These are phyloP conservation scores for Galerina marginata DNA, from an alignment of 768 basidiomycete species.

Conservation along the genomic window DNA sequence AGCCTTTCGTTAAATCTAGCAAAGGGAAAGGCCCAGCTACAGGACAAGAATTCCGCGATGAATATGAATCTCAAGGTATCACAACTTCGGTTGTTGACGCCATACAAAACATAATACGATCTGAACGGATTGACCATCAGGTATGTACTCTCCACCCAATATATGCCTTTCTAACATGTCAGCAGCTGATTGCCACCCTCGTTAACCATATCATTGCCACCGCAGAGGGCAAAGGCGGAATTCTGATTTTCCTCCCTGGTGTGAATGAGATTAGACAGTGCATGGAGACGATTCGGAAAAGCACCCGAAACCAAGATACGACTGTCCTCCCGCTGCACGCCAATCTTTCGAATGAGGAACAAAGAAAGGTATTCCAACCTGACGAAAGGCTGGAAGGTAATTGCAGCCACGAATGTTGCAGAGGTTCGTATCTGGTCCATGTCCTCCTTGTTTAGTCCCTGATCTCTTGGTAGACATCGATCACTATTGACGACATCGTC, in stretches of 20 bases:
- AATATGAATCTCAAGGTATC: constrained; percentile 59
- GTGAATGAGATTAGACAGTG: constrained; percentile 86
- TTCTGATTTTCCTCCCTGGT: constrained; percentile 91
- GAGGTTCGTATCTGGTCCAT: constrained; percentile 54
- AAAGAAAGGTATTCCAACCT: constrained; percentile 73
- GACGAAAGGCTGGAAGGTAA: constrained; percentile 78
- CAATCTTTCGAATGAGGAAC: constrained; percentile 85
- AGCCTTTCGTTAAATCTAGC: constrained; percentile 43
- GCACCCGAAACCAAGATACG: constrained; percentile 38
- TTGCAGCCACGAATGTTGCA: constrained; percentile 91
- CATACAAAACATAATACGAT: constrained; percentile 63
- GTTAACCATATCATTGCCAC: constrained; percentile 66
- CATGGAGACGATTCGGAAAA: constrained; percentile 58
- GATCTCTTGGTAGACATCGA: constrained; percentile 68
- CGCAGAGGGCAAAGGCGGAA: constrained; percentile 57
- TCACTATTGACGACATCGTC: constrained; percentile 88
- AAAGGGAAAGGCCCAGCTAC: constrained; percentile 50
- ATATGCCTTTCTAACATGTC: neutral
- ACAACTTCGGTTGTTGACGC: constrained; percentile 53
- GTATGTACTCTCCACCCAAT: constrained; percentile 37
- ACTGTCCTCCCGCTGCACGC: constrained; percentile 85
- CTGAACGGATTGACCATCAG: constrained; percentile 76
- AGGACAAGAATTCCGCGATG: constrained; percentile 44
- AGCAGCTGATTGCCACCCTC: constrained; percentile 68
- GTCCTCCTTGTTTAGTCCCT: neutral